Evolutionary conservation across 345 rosid genomes (phyloP), one percentile per base, ranked within the genome.

Genomic region (Sisymbrium irio): DNA sequence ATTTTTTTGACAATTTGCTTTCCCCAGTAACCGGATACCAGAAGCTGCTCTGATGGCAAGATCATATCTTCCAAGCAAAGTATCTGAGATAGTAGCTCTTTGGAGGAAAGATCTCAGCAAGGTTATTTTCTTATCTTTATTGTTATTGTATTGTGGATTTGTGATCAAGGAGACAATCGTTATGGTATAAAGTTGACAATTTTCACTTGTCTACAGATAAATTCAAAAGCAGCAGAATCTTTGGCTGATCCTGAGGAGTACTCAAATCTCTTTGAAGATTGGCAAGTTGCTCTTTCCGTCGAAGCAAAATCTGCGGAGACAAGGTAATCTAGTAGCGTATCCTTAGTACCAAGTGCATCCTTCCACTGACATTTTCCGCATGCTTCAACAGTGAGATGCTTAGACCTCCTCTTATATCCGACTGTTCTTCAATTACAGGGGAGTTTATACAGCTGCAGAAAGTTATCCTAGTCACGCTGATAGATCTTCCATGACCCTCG

Each of bases 41-140:
- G 99, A 96, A 84, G 99, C 99, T 84, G 98, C 99, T 78, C 80
- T 92, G 78, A 90, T 96, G 97, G 99, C 98, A 32, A 82, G 99
- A 64, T 92, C 99, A 60, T 96, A 92, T 80, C 94, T 96, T 77
- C 99, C 98, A 57, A 92, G 98, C 88, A 96, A 92, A 82, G 99
- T 90, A 77, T 87, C 99, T 18, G 97, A 92, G 83, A 92, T 96
- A 72, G 90, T 90, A 44, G 88, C 92, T 65, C 85, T 89, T 65
- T 96, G 99, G 99, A 96, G 97, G 80, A 96, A 96, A 78, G 97
- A 96, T 78, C 94, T 92, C 44, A 82, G 82, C 82, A 90, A 92
- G 94, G 99, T 90, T 81, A 49, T 19, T 60, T 60, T 13, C 35
- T n/a, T 69, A 60, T 55, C 57, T 39, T 17, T 20, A 49, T 44